These are phyloP conservation scores for Besnoitia besnoiti DNA, from an alignment of 169 alveolate species.

Conservation along the genomic window DNA sequence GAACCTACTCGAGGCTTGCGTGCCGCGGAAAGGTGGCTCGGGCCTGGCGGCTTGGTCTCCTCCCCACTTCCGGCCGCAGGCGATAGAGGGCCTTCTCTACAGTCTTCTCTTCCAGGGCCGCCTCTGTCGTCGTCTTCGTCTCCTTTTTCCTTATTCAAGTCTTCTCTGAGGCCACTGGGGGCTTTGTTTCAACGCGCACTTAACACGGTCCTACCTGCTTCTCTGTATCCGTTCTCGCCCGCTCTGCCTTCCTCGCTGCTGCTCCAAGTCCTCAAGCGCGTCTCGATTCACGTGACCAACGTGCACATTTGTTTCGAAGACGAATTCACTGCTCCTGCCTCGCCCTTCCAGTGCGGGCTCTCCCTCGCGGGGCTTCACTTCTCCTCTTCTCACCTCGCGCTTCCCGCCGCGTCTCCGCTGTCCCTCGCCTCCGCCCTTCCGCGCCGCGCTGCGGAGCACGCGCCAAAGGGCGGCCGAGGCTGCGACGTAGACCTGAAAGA, in stretches of 20 bases:
- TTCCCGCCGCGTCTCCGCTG: too few species aligned
- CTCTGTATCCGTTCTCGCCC: slow-evolving; percentile 11
- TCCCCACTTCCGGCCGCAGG: too few species aligned
- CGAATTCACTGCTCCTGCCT: neutral
- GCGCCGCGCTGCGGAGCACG: too few species aligned
- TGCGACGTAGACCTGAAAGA: too few species aligned
- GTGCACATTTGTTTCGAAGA: neutral
- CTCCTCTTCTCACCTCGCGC: too few species aligned
- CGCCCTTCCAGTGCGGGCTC: slow-evolving; percentile 30
- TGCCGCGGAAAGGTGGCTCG: too few species aligned
- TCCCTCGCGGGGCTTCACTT: neutral
- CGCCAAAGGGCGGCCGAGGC: too few species aligned
- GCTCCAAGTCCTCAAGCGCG: slow-evolving; percentile 19
- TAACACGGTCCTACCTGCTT: neutral
- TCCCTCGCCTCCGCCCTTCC: too few species aligned
- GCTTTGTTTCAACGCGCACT: neutral
- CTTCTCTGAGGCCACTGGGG: neutral
- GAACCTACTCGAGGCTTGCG: too few species aligned
- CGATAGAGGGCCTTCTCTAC: too few species aligned
- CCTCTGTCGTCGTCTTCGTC: neutral
- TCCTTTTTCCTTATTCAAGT: too few species aligned
- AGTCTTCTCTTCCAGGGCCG: neutral
- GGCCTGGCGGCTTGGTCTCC: too few species aligned
- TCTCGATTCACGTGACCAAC: slow-evolving; percentile 1
- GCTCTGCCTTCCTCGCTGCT: neutral